Conservation (phyloP, 345 rosid genomes). For the Camelina hispida region DNA sequence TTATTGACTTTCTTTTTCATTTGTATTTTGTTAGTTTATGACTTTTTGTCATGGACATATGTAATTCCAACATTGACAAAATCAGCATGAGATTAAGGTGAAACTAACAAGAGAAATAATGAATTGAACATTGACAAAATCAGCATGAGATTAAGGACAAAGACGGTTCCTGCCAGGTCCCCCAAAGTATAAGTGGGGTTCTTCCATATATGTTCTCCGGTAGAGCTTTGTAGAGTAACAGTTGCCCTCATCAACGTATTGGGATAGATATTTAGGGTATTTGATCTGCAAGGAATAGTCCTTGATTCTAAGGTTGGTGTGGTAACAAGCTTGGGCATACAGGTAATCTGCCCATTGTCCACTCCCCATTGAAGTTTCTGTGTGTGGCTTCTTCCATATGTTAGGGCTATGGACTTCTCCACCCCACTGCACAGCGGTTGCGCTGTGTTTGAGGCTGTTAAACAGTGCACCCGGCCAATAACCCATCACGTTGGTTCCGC, state of each 20-base stretch:
- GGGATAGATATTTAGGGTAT: constrained; percentile 48
- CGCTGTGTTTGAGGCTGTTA: constrained; percentile 37
- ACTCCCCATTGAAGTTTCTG: constrained; percentile 63
- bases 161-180: constrained; percentile 50
- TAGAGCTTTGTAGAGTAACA: constrained; percentile 47
- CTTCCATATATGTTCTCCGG: constrained; percentile 16
- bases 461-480: constrained; percentile 58
- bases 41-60: too few relatives aligned
- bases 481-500: constrained; percentile 21
- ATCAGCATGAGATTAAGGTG: not conserved
- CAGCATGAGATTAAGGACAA: constrained; percentile 40
- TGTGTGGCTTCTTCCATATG: constrained; percentile 55
- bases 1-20: too few relatives aligned
- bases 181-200: constrained; percentile 55
- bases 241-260: constrained; percentile 33
- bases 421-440: constrained; percentile 61
- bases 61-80: not conserved
- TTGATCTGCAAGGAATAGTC: constrained; percentile 48
- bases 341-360: constrained; percentile 41
- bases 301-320: constrained; percentile 46
- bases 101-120: not conserved
- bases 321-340: constrained; percentile 35
- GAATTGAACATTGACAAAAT: not conserved
- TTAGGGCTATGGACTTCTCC: constrained; percentile 59
- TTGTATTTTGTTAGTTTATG: too few relatives aligned